Base-by-base conservation (phyloP, 306 rosid genomes). In the Cucurbita maxima region DNA sequence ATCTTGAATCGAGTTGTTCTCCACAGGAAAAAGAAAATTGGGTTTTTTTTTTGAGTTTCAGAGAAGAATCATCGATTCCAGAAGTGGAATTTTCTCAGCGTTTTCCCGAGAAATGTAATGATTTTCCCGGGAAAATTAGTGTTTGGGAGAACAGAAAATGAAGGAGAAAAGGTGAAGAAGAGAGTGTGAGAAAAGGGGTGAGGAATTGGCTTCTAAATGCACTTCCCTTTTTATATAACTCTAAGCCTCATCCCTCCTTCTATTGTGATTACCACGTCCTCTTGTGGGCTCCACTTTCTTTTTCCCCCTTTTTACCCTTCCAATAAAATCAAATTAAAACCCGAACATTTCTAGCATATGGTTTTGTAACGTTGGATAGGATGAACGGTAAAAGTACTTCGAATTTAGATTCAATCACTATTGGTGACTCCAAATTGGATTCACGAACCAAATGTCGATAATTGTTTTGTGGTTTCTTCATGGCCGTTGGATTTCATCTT, bases 91-190 rank as follows among this genome's bases (percentile, higher is more conserved):
- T 18, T 43, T 41, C 16, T 11, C 20, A 30, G 22, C 10, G 13
- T 14, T 70, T 68, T 70, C 44, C 74, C 58, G 74, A 47, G 73
- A 68, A 68, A 68, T 25, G 14, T 68, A 64, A 43, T 19, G 43
- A 36, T 16, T 41, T 14, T 68, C 73, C 40, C 73, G 56, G 56
- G 74, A 70, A 70, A 68, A 68, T 68, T 3, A 0, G 53, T 64
- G 71, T 41, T 64, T 40, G 71, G 71, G 52, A 5, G 11, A 36
- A 18, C 18, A 18, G 71, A 20, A 69, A 45, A 22, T 12, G 19
- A 14, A 4, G 12, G 2, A 6, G 41, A 36, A 36, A 7, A 15
- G 0, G 3, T 5, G 8, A n/a, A 5, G 43, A 16, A 38, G 70
- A 5, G 41, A 10, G 8, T 15, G 10, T 34, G 66, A 15, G 38